phyloP scores from a whole-genome alignment of 2,329 filamentous ascomycete genomes.

The Monosporascus sp. region DNA sequence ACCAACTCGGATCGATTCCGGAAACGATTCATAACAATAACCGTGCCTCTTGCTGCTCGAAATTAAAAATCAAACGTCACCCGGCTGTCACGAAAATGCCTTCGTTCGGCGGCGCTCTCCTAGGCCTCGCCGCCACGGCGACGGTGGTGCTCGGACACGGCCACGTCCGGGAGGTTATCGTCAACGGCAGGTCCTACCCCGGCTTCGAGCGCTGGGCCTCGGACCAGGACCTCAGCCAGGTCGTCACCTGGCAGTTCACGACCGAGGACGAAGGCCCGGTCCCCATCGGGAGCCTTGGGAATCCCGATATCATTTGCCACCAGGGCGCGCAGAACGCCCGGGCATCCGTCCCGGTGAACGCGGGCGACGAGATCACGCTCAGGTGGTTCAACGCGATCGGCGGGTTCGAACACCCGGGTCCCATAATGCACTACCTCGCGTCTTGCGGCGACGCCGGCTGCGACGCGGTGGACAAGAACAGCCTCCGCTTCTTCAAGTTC shows the following conservation, averaged over 20 bases:
- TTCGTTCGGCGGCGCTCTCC: slow-evolving; percentile 5
- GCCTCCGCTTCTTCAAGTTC: slow-evolving; percentile 26
- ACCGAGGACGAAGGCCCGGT: slow-evolving; percentile 18
- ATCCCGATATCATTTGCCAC: slow-evolving; percentile 15
- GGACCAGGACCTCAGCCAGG: slow-evolving; percentile 15
- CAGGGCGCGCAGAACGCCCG: slow-evolving; percentile 9
- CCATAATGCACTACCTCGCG: slow-evolving; percentile 30
- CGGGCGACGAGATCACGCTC: slow-evolving; percentile 22
- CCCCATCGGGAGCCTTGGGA: slow-evolving; percentile 4
- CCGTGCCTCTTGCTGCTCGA: too few species aligned
- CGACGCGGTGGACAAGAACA: slow-evolving; percentile 23
- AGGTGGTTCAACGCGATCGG: slow-evolving; percentile 19
- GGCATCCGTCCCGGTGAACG: slow-evolving; percentile 13
- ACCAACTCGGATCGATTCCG: too few species aligned
- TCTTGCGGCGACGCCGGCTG: slow-evolving; percentile 27
- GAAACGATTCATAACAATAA: too few species aligned
- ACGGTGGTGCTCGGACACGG: slow-evolving; percentile 11
- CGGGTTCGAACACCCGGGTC: slow-evolving; percentile 19
- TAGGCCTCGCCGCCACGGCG: slow-evolving; percentile 6
- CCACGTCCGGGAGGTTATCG: slow-evolving; percentile 14
- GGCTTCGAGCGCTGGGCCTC: slow-evolving; percentile 29
- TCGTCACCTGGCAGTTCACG: slow-evolving; percentile 19
- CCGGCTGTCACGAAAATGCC: slow-evolving; percentile 6
- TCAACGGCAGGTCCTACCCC: slow-evolving; percentile 10
- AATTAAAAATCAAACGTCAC: too few species aligned